A percentile compares a stretch with the other conserved stretches of the same genome.
These are phyloP conservation scores for Penicillium roqueforti DNA, from an alignment of 495 filamentous ascomycete genomes.

Conservation along the genomic window DNA sequence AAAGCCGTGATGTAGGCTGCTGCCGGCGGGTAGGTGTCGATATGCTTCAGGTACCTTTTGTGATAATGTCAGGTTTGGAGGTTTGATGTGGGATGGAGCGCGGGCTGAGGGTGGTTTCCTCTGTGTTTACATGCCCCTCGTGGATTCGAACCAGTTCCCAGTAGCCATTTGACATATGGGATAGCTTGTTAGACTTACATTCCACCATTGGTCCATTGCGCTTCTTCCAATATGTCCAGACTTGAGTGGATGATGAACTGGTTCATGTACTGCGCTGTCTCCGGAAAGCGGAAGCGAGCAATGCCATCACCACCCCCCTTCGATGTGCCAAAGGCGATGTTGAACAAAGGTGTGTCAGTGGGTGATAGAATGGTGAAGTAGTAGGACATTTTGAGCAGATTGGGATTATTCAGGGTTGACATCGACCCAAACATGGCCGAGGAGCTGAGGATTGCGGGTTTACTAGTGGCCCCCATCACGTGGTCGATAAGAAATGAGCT, in stretches of 20 bases:
- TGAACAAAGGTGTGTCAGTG: constrained; percentile 90
- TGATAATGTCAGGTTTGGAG: constrained; percentile 9
- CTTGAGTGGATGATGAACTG: constrained; percentile 94
- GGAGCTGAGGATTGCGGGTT: constrained; percentile 6
- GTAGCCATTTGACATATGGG: neutral
- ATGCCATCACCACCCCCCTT: constrained; percentile 92
- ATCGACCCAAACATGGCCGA: neutral
- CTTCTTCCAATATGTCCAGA: constrained; percentile 90
- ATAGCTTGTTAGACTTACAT: constrained; percentile 51
- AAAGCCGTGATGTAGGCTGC: constrained; percentile 88
- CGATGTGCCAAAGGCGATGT: constrained; percentile 91
- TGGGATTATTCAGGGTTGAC: constrained; percentile 7
- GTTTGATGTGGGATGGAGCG: neutral
- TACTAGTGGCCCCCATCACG: constrained; percentile 11
- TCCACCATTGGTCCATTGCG: constrained; percentile 79
- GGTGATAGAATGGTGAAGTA: constrained; percentile 95
- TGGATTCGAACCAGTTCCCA: neutral
- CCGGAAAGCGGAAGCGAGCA: constrained; percentile 68
- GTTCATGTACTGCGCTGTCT: constrained; percentile 87
- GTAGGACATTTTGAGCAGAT: constrained; percentile 69
- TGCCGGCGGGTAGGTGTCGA: constrained; percentile 79
- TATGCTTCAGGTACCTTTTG: constrained; percentile 84
- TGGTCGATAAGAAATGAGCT: constrained; percentile 19
- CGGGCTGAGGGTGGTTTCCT: too few species aligned
- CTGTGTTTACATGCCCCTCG: neutral